Base-by-base conservation (phyloP, 345 rosid genomes). In the Gossypium arboreum region DNA sequence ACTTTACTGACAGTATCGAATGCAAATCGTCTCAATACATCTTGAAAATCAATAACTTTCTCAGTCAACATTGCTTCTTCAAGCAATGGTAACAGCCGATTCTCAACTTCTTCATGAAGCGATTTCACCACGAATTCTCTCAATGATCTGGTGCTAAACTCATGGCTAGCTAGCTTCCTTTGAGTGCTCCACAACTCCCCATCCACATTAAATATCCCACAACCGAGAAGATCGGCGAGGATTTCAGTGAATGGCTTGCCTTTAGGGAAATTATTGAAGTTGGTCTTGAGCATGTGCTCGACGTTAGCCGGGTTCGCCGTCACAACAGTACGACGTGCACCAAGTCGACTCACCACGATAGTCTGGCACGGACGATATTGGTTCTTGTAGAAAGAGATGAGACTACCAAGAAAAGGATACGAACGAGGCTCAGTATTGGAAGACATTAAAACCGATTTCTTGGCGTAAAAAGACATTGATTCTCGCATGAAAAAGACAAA, bases 241-340 rank as follows among this genome's bases (percentile, higher is more conserved):
- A 88, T 88, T 18, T 91, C 94, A 2, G 97, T 93, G 72, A 93
- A 93, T 45, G 94, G 91, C 84, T 86, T 86, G 57, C 97, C 98
- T 77, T 91, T 93, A 1, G 98, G 97, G 83, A 80, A 93, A 84
- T 93, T 93, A 64, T 74, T 81, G 81, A 93, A 93, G 87, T 91
- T 93, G 52, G 93, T 90, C 77, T 83, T 87, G 73, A 93, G 98
- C n/a, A 93, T 82, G 78, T 93, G 81, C 83, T 88, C 89, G 0
- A 93, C 92, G 76, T 93, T 93, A 43, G 76, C 73, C 0, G 92
- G 90, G 77, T 91, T 91, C 8, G 93, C 97, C 1, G 97, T 93
- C 56, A 93, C 90, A 20, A 91, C 48, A 25, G 97, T 91, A 72
- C 88, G 75, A 11, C 83, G 80, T 12, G 90, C 91, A 7, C 92